Evolutionary conservation across 176 grass and related monocot genomes (phyloP).

Genomic region (Elaeis guineensis): DNA sequence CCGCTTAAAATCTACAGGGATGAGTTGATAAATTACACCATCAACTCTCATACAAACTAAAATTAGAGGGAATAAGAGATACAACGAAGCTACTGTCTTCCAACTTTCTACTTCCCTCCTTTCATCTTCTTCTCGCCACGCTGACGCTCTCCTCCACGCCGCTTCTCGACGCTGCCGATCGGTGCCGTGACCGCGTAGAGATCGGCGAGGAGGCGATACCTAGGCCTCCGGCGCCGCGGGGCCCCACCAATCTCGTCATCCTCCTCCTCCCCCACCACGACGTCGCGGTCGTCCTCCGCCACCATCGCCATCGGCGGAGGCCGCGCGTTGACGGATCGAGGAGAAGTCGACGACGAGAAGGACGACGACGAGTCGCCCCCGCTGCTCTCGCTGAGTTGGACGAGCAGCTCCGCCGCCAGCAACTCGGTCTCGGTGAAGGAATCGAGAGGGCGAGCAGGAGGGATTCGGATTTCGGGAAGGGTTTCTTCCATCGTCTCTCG

Average conservation of each 20-base stretch:
- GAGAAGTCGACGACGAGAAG: constrained; percentile 24
- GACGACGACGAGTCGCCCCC: neutral
- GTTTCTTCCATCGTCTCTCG: neutral
- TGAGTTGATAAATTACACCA: too few species aligned
- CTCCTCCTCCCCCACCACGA: constrained; percentile 17
- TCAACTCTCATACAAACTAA: too few species aligned
- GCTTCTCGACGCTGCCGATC: neutral
- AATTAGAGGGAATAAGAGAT: too few species aligned
- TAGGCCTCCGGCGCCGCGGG: constrained; percentile 27
- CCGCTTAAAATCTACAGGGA: too few species aligned
- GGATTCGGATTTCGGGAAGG: neutral
- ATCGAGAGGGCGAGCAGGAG: neutral
- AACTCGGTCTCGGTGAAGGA: constrained; percentile 28
- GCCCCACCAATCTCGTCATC: neutral
- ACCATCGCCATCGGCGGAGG: constrained; percentile 2
- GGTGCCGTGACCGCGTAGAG: constrained; percentile 32
- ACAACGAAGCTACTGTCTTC: too few species aligned
- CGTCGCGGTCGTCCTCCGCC: neutral
- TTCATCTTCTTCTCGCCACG: neutral
- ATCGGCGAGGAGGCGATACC: constrained; percentile 39
- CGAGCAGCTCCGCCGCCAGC: constrained; percentile 29
- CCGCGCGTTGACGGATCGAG: constrained; percentile 28
- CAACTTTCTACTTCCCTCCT: constrained; percentile 3
- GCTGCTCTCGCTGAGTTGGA: constrained; percentile 35
- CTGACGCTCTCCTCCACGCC: neutral